These are phyloP conservation scores for Hypoxylon sp. DNA, from an alignment of 2,329 filamentous ascomycete species.

Conservation along the genomic window DNA sequence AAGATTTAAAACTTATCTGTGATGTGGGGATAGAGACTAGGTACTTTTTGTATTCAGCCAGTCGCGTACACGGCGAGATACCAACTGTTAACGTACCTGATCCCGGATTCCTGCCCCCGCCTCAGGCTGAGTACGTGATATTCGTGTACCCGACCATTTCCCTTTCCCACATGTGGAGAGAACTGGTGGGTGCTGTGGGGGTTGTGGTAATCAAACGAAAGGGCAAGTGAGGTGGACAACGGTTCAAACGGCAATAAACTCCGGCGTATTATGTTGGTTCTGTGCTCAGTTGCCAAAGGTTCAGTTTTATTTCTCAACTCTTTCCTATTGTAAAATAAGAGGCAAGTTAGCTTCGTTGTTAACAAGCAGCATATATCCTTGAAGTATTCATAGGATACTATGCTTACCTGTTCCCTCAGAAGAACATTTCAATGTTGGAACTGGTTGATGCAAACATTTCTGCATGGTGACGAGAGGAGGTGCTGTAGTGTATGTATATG, in stretches of 20 bases:
- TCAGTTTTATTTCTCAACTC: constrained; percentile 3
- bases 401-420: too few relatives aligned
- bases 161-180: constrained; percentile 9
- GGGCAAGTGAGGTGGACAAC: constrained; percentile 19
- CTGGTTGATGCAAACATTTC: constrained; percentile 23
- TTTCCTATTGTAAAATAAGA: background rate
- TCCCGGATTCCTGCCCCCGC: too few relatives aligned
- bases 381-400: background rate
- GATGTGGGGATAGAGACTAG: constrained; percentile 17
- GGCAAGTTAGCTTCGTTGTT: background rate
- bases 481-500: background rate
- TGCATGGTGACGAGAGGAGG: constrained; percentile 33
- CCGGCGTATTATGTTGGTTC: constrained; percentile 24
- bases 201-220: constrained; percentile 38
- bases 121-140: background rate
- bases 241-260: constrained; percentile 41
- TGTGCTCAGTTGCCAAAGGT: constrained; percentile 19
- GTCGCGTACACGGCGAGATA: background rate
- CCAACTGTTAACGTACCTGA: background rate
- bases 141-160: background rate
- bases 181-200: constrained; percentile 35
- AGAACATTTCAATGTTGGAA: too few relatives aligned
- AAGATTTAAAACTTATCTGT: constrained; percentile 29
- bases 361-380: background rate
- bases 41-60: background rate